These are phyloP conservation scores for Agaricus sinodeliciosus DNA, from an alignment of 768 basidiomycete genomes.

Conservation along the genomic window DNA sequence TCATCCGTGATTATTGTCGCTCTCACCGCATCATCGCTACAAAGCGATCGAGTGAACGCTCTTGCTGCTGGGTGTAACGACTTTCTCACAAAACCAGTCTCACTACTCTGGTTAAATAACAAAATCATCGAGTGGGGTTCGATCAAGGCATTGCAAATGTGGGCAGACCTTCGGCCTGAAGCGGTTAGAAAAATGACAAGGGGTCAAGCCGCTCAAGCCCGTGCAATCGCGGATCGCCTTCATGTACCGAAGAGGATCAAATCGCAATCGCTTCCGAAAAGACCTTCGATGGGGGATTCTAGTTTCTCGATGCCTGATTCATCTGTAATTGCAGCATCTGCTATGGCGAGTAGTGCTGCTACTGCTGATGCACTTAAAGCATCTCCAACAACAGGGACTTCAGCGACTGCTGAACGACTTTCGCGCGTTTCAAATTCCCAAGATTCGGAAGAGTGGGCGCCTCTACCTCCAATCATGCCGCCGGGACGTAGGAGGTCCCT, in stretches of 20 bases:
- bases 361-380: not conserved
- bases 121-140: conserved; percentile 99
- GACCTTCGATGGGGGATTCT: conserved; percentile 16
- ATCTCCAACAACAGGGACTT: too few relatives aligned
- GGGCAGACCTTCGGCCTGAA: conserved; percentile 75
- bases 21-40: conserved; percentile 94
- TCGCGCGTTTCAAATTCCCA: not conserved
- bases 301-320: conserved; percentile 19
- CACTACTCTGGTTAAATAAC: conserved; percentile 89
- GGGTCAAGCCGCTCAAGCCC: conserved; percentile 34
- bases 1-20: conserved; percentile 98
- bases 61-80: conserved; percentile 98
- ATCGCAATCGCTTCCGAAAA: conserved; percentile 22
- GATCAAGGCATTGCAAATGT: conserved; percentile 91
- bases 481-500: conserved; percentile 4
- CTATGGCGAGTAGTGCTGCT: not conserved
- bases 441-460: not conserved
- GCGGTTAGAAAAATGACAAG: conserved; percentile 30
- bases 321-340: conserved; percentile 16
- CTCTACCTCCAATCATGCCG: conserved; percentile 3
- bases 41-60: conserved; percentile 93
- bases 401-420: not conserved
- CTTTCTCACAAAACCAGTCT: conserved; percentile 96
- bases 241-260: conserved; percentile 33
- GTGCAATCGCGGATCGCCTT: conserved; percentile 39